Evolutionary conservation across 441 rosid genomes (phyloP).

Genomic region (Populus trichocarpa): DNA sequence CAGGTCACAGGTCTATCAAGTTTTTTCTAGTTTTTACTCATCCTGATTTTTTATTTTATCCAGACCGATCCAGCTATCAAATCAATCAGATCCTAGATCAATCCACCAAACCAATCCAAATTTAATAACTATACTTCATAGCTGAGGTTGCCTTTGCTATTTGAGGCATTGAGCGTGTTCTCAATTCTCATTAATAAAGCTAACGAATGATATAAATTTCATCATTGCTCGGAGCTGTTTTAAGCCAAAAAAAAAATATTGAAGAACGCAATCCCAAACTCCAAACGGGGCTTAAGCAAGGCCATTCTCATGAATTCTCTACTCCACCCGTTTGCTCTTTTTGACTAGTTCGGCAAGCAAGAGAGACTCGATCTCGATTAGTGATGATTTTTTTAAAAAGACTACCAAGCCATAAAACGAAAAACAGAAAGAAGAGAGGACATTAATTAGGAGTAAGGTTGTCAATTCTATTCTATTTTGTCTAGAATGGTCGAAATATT

Average conservation of each 20-base stretch:
- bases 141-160: background rate
- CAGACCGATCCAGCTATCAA: too few species aligned
- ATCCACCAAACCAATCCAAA: accelerated
- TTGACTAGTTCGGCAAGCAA: background rate
- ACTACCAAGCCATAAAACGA: background rate
- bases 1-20: accelerated
- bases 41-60: too few species aligned
- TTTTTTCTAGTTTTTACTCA: too few species aligned
- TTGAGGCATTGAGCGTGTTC: background rate
- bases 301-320: background rate
- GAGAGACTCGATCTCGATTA: background rate
- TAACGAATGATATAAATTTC: background rate
- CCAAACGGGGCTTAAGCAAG: too few species aligned
- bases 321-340: background rate
- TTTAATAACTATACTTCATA: too few species aligned
- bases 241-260: too few species aligned
- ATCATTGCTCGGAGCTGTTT: background rate
- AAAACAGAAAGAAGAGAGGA: background rate
- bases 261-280: too few species aligned
- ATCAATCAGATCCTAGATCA: too few species aligned
- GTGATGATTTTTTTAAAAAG: background rate
- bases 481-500: too few species aligned
- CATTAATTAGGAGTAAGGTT: too few species aligned
- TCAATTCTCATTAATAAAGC: background rate
- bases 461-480: too few species aligned